Evolutionary conservation across 495 filamentous ascomycete species (phyloP), one percentile per base, ranked within the genome.

Genomic region (Apiosordaria backusii): DNA sequence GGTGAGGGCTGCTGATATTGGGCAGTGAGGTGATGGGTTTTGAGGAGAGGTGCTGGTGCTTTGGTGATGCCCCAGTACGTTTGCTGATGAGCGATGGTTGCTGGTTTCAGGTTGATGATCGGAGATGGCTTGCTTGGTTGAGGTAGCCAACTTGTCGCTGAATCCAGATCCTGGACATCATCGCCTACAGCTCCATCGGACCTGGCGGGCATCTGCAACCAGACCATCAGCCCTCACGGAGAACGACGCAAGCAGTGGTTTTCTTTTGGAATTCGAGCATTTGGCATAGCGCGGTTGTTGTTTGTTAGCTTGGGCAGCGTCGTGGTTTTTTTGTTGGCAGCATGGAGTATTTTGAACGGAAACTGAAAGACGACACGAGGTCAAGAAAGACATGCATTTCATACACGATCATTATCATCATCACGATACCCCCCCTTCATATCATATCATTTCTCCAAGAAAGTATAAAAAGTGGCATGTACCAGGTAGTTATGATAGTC

Each of bases 1-100:
- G 25, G 25, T 19, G 57, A 27, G 57, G 26, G 4, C 58, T 24
- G 27, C 3, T 45, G 50, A 57, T 62, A 21, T 55, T 66, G 64
- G 50, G 50, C 58, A 61, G 50, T 66, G 58, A 55, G 16, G 24
- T 26, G 0, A 23, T 23, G 53, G 21, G 1, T 55, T 18, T 55
- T 22, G 52, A 15, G 52, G 35, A 10, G 9, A 18, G 35, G 13
- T 45, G 35, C 35, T 45, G 35, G 35, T 29, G 7, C 16, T 45
- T 7, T 13, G 35, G 35, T 18, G n/a, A n/a, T n/a, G n/a, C n/a
- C n/a, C n/a, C n/a, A n/a, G n/a, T n/a, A n/a, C n/a, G n/a, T n/a
- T n/a, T n/a, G n/a, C n/a, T n/a, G n/a, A n/a, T n/a, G n/a, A n/a
- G n/a, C n/a, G n/a, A n/a, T n/a, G n/a, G n/a, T n/a, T n/a, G n/a